Percentiles rank a stretch among this genome's conserved stretches.
Evolutionary conservation across 495 filamentous ascomycete genomes (phyloP).

Genomic region (Aspergillus diversus): DNA sequence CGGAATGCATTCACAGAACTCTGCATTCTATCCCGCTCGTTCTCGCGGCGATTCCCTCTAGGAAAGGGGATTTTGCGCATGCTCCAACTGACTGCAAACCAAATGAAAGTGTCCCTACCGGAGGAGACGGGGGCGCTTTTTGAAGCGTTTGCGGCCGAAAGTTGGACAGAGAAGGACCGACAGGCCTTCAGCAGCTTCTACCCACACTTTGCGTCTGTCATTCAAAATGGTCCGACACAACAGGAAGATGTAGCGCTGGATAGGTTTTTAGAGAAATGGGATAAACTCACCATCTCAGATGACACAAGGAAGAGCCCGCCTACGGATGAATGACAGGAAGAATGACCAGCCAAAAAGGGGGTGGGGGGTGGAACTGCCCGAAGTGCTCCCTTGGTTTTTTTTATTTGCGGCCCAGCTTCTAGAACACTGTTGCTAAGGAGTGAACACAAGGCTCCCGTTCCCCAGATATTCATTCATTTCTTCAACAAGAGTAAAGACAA

Average conservation of each 20-base stretch:
- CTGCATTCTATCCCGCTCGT: conserved; percentile 27
- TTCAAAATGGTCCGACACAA: conserved; percentile 17
- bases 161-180: conserved; percentile 29
- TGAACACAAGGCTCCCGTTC: too few species aligned
- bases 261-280: conserved; percentile 35
- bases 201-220: conserved; percentile 30
- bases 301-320: not conserved
- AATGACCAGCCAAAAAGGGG: too few species aligned
- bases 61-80: conserved; percentile 40
- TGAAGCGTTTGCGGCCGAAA: conserved; percentile 30
- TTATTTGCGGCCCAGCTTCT: too few species aligned
- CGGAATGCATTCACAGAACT: conserved; percentile 36
- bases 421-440: too few species aligned
- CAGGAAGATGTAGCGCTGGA: conserved; percentile 27
- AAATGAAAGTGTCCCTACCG: conserved; percentile 33
- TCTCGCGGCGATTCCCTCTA: conserved; percentile 35
- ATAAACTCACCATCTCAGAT: conserved; percentile 26
- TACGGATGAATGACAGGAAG: too few species aligned
- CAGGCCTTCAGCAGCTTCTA: conserved; percentile 39
- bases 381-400: too few species aligned
- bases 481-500: too few species aligned
- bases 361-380: too few species aligned
- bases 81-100: conserved; percentile 35
- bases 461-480: too few species aligned
- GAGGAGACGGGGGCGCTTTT: conserved; percentile 36